Evolutionary conservation across 768 basidiomycete species (phyloP).

Genomic region (Kondoa malvinella): DNA sequence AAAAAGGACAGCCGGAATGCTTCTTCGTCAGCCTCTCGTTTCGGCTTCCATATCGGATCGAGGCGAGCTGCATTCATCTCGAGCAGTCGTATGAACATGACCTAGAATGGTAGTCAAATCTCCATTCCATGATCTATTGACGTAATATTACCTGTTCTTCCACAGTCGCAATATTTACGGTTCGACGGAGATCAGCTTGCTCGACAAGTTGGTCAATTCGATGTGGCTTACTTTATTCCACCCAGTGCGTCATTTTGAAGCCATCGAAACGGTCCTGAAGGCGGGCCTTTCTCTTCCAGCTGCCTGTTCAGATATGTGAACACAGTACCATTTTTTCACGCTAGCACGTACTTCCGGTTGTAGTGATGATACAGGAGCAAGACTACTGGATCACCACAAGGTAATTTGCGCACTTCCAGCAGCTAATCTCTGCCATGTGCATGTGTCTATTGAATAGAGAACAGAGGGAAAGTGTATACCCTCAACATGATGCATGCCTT

Average conservation of each 20-base stretch:
- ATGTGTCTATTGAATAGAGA: not conserved
- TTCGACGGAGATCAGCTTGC: no score
- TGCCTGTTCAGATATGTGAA: not conserved
- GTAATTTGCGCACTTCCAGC: not conserved
- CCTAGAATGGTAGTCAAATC: not conserved
- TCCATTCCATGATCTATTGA: not conserved
- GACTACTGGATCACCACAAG: not conserved
- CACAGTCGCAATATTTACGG: not conserved
- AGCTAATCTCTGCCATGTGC: not conserved
- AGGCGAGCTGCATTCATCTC: not conserved
- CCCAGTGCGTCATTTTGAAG: no score
- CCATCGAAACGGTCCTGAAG: no score
- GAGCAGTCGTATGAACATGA: no score
- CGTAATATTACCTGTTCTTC: not conserved
- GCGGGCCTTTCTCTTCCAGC: not conserved
- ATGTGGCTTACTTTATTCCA: no score
- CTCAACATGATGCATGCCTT: not conserved
- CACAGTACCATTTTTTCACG: not conserved
- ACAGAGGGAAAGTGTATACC: not conserved
- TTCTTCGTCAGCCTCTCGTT: not conserved
- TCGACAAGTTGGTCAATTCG: no score
- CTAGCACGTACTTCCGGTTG: not conserved
- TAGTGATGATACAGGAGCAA: not conserved
- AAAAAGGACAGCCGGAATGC: not conserved
- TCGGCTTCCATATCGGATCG: not conserved